Evolutionary conservation across 805 yeast species (phyloP), one percentile per base, ranked within the genome.

Genomic region (Dipodascus albidus): DNA sequence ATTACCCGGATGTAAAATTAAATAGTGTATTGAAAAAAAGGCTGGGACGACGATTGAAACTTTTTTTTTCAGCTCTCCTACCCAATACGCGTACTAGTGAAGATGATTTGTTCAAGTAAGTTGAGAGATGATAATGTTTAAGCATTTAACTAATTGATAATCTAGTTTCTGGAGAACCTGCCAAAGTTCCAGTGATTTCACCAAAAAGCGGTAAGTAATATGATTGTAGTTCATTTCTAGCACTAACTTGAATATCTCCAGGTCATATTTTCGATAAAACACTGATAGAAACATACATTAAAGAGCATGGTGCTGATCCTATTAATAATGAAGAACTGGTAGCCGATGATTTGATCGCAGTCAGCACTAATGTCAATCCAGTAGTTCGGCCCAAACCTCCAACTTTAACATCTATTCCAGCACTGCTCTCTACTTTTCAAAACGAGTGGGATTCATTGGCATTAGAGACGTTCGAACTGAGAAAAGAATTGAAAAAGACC

Each of bases 401-500:
- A 0, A 70, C 76, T 0, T 62, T 72, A 55, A 77, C 82, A 21
- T 85, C 95, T 0, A 86, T 90, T 27, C 98, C 98, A 0, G 74
- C 86, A 2, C 67, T 90, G 60, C 71, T 90, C 51, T 74, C 87
- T 1, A 72, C 85, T 1, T 79, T 90, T 57, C 96, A 90, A 64
- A 80, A 83, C 55, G 96, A 89, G 67, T 90, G 95, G 89, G 97
- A 90, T 63, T 79, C 96, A 0, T 65, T 87, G 48, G 86, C 91
- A 24, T 70, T 90, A 51, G 97, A 91, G 62, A 74, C 85, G 20
- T 88, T 87, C 62, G 77, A 81, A 42, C 70, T 90, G 57, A 75
- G 93, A 56, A 85, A 86, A 64, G 88, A 85, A 59, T 72, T 89
- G 41, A 77, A 74, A 51, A 71, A 73, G 22, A 75, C 89, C 1